Percentiles rank a stretch among this genome's conserved stretches.
phyloP scores from a whole-genome alignment of 2,329 filamentous ascomycete genomes.

The Fonsecaea monophora region DNA sequence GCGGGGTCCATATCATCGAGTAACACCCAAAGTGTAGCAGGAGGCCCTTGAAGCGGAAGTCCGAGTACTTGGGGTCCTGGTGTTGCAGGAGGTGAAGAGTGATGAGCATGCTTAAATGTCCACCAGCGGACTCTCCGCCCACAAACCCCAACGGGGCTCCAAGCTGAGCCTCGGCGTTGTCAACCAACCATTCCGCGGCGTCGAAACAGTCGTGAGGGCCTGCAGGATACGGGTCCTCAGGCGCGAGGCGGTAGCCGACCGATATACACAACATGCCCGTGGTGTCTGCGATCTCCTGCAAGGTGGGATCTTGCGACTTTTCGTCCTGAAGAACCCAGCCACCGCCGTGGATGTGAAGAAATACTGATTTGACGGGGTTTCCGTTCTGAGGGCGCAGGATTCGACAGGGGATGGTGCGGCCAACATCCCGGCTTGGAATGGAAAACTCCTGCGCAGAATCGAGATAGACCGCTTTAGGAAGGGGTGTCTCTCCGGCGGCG shows the following conservation, averaged over 20 bases:
- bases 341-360: constrained; percentile 64
- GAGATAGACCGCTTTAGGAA: constrained; percentile 57
- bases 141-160: constrained; percentile 54
- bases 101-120: constrained; percentile 56
- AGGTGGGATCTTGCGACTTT: constrained; percentile 53
- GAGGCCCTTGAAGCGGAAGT: constrained; percentile 57
- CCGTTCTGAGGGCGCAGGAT: constrained; percentile 59
- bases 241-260: constrained; percentile 66
- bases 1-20: constrained; percentile 54
- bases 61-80: constrained; percentile 40
- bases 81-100: constrained; percentile 56
- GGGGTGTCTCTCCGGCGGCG: constrained; percentile 59
- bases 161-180: constrained; percentile 53
- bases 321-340: constrained; percentile 49
- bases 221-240: constrained; percentile 64
- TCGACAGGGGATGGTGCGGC: constrained; percentile 60
- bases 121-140: constrained; percentile 60
- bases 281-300: constrained; percentile 59
- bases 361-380: constrained; percentile 51
- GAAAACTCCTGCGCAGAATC: constrained; percentile 55
- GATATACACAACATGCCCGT: constrained; percentile 59
- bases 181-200: constrained; percentile 60
- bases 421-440: constrained; percentile 61
- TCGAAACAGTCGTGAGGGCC: constrained; percentile 65
- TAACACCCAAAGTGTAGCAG: constrained; percentile 62